Conservation (phyloP, 2,329 filamentous ascomycete species). For the Lecanicillium sp. region DNA sequence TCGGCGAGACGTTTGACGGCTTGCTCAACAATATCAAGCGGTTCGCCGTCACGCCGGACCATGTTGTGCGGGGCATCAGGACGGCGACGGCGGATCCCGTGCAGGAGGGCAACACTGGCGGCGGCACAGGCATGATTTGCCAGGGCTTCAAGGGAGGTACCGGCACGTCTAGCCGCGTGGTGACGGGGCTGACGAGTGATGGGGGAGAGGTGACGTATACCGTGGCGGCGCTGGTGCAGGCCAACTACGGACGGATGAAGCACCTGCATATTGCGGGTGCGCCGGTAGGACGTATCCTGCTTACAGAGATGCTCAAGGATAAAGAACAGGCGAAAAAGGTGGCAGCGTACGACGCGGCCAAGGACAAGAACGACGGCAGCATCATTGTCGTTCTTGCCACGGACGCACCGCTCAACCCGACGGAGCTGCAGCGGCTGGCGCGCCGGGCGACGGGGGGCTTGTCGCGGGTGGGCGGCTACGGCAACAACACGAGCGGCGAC, state of each 20-base stretch:
- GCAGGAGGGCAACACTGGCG: slow-evolving; percentile 51
- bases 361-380: slow-evolving; percentile 51
- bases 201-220: slow-evolving; percentile 34
- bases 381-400: slow-evolving; percentile 55
- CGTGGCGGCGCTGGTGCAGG: slow-evolving; percentile 51
- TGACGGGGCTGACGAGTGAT: slow-evolving; percentile 15
- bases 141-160: slow-evolving; percentile 60
- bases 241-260: slow-evolving; percentile 51
- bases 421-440: slow-evolving; percentile 48
- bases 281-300: slow-evolving; percentile 49
- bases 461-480: slow-evolving; percentile 49
- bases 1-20: slow-evolving; percentile 55
- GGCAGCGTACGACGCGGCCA: slow-evolving; percentile 16
- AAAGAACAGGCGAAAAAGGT: slow-evolving; percentile 6
- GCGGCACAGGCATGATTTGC: slow-evolving; percentile 57
- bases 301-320: slow-evolving; percentile 25
- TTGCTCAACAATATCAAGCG: slow-evolving; percentile 48
- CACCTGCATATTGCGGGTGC: slow-evolving; percentile 51
- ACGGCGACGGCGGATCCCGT: slow-evolving; percentile 40
- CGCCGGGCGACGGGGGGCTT: slow-evolving; percentile 53
- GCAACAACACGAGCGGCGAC: slow-evolving; percentile 53
- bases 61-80: slow-evolving; percentile 45
- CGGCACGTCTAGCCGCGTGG: slow-evolving; percentile 47
- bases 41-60: slow-evolving; percentile 43
- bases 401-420: slow-evolving; percentile 50